A percentile compares a stretch with the other conserved stretches of the same genome.
phyloP scores from a whole-genome alignment of 495 filamentous ascomycete species.

The Tirmania nivea region DNA sequence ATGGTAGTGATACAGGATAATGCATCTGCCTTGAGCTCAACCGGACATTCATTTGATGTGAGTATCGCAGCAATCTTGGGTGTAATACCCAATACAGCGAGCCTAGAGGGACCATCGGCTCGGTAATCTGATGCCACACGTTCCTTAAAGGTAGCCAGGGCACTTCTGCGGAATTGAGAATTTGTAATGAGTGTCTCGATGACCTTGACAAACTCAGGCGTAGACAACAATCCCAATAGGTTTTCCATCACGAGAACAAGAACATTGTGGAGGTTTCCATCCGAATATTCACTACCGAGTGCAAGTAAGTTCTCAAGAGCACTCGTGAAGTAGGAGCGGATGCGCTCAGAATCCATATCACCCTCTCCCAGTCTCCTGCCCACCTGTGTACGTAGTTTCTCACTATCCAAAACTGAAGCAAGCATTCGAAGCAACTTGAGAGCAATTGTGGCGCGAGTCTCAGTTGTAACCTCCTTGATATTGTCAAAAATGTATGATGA shows the following conservation, averaged over 20 bases:
- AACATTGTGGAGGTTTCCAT: slow-evolving; percentile 42
- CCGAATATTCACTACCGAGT: slow-evolving; percentile 35
- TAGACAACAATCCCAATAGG: slow-evolving; percentile 57
- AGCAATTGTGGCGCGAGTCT: slow-evolving; percentile 21
- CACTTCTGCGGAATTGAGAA: slow-evolving; percentile 49
- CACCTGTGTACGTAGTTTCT: slow-evolving; percentile 25
- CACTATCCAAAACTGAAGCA: slow-evolving; percentile 26
- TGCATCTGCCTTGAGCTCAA: slow-evolving; percentile 55
- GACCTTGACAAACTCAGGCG: slow-evolving; percentile 63
- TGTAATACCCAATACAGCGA: slow-evolving; percentile 52
- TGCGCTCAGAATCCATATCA: slow-evolving; percentile 29
- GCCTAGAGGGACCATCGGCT: slow-evolving; percentile 40
- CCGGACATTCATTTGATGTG: slow-evolving; percentile 34
- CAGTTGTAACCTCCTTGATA: slow-evolving; percentile 29
- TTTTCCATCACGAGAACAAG: slow-evolving; percentile 35
- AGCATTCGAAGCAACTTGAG: slow-evolving; percentile 37
- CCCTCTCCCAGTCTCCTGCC: slow-evolving; percentile 13
- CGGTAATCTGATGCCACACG: slow-evolving; percentile 48
- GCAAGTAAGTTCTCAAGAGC: slow-evolving; percentile 46
- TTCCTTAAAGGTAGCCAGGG: slow-evolving; percentile 54
- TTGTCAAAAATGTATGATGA: slow-evolving; percentile 51
- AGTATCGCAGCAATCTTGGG: slow-evolving; percentile 54
- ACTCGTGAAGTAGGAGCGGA: slow-evolving; percentile 44
- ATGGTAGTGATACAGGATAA: slow-evolving; percentile 77
- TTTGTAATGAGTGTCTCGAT: slow-evolving; percentile 57